Evolutionary conservation across 2,329 filamentous ascomycete genomes (phyloP), one percentile per base, ranked within the genome.

Genomic region (Cladobotryum mycophilum): DNA sequence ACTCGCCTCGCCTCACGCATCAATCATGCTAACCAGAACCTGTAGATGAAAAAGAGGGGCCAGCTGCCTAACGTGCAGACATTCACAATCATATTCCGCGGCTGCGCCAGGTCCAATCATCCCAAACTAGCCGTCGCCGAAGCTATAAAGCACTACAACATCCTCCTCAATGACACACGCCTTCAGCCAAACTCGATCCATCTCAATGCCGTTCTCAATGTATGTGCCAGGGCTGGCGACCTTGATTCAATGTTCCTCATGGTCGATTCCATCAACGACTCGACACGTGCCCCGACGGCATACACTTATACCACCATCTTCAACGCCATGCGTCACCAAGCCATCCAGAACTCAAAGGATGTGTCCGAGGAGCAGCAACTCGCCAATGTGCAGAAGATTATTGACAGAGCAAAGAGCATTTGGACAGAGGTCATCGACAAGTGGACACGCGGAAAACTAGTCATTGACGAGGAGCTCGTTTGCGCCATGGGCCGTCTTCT

Each of bases 21-120:
- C 11, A 34, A 12, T 22, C 38, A 25, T 25, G 36, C 17, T 44
- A 30, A 30, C 25, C 2, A 30, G 4, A 30, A 30, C 22, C 13
- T 52, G 12, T 58, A 89, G 86, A 97, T 99, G 92, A 99, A 97
- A 72, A 97, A 97, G 71, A 80, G 90, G 54, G 85, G 77, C 5
- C 86, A 95, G 60, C 75, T 79, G 22, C 92, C 93, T 1, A 92
- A 91, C 64, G 79, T 82, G 3, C 80, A 85, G 60, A 96, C 93
- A 0, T 96, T 88, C 64, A 93, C 88, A 15, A 84, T 88, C 52
- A 79, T 97, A 52, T 83, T 99, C 58, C 76, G 81, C 46, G 92
- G 90, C 30, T 81, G 91, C 49, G 79, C 84, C 38, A 69, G 75
- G 40, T 81, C 84, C 14, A 64, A 77, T 1, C 78, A 85, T 52